Evolutionary conservation across 495 filamentous ascomycete species (phyloP).

Genomic region (Penicillium egyptiacum): DNA sequence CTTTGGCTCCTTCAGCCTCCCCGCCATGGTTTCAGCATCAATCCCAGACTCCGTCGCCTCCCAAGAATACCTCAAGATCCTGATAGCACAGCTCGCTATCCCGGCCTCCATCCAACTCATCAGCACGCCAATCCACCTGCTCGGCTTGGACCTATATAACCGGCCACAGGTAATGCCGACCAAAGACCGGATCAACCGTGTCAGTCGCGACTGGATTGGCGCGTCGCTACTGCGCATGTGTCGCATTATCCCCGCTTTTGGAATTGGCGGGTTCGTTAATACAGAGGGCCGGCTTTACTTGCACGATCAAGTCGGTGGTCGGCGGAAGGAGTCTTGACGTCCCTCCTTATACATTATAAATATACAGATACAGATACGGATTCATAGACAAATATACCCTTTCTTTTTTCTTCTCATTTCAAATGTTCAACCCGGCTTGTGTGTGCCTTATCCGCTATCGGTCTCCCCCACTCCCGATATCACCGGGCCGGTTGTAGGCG

Average conservation of each 20-base stretch:
- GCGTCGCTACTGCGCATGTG: conserved; percentile 74
- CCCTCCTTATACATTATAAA: conserved; percentile 1
- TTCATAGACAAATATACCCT: conserved; percentile 31
- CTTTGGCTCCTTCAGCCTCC: conserved; percentile 86
- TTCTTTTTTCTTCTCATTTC: conserved; percentile 7
- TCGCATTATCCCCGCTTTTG: conserved; percentile 87
- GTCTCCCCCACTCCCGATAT: conserved; percentile 8
- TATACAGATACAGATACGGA: conserved; percentile 3
- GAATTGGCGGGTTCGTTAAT: conserved; percentile 85
- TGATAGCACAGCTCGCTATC: conserved; percentile 70
- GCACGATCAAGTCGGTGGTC: conserved; percentile 31
- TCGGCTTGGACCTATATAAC: conserved; percentile 86
- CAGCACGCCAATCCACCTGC: conserved; percentile 79
- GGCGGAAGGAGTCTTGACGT: conserved; percentile 16
- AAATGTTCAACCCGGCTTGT: conserved; percentile 15
- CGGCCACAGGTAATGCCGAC: conserved; percentile 44
- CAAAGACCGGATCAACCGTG: conserved; percentile 57
- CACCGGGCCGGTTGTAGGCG: conserved; percentile 6
- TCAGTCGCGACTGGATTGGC: conserved; percentile 71
- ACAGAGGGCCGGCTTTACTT: conserved; percentile 47
- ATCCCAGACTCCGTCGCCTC: conserved; percentile 42
- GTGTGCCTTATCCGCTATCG: conserved; percentile 21
- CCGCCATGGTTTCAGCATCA: conserved; percentile 34
- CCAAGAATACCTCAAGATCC: conserved; percentile 37
- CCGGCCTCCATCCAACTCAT: conserved; percentile 78